phyloP scores from a whole-genome alignment of 2,329 filamentous ascomycete species.

The Colletotrichum lini region DNA sequence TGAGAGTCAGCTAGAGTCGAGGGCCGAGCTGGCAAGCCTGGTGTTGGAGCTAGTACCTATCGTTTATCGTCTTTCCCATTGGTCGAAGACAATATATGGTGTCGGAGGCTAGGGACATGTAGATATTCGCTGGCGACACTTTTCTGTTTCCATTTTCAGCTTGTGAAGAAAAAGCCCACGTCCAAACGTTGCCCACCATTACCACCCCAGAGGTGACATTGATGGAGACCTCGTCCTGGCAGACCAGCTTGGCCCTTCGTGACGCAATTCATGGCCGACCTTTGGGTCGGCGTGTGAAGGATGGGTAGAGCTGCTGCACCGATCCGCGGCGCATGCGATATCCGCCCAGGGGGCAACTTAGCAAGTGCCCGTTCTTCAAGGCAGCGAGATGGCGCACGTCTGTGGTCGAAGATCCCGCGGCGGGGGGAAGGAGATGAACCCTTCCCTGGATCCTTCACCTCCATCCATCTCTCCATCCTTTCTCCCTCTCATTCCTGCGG shows the following conservation, averaged over 20 bases:
- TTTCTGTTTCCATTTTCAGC: background rate
- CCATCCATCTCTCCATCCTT: no score
- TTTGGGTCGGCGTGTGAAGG: background rate
- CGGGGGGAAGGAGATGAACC: no score
- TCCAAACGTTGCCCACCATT: background rate
- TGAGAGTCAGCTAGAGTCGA: no score
- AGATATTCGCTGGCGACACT: background rate
- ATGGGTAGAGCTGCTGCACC: background rate
- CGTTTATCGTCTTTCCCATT: background rate
- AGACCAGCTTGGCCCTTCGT: background rate
- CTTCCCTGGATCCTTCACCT: background rate
- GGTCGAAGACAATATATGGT: background rate
- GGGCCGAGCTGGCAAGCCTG: background rate
- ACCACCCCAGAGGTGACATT: background rate
- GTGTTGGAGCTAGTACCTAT: background rate
- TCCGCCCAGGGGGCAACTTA: background rate
- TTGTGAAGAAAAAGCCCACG: background rate
- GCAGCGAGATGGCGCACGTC: conserved; percentile 6
- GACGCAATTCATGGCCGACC: no score
- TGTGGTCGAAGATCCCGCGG: no score
- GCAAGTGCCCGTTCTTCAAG: conserved; percentile 8
- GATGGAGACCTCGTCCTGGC: no score
- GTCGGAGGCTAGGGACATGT: background rate
- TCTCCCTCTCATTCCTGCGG: background rate
- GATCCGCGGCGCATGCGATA: conserved; percentile 30